These are phyloP conservation scores for Agaricus subrufescens DNA, from an alignment of 768 basidiomycete species.

Conservation along the genomic window DNA sequence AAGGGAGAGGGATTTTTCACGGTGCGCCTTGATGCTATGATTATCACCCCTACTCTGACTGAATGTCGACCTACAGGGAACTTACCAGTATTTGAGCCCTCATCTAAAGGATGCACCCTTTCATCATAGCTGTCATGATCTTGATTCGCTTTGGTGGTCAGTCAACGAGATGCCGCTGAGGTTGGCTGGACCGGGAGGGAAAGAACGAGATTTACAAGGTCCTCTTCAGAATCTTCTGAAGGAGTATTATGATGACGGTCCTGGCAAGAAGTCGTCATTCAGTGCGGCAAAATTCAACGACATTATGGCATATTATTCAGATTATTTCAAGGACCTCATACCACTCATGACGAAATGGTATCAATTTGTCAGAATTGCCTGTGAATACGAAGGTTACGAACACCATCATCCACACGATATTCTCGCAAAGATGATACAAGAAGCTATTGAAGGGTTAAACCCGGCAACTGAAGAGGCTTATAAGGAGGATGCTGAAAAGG, in stretches of 20 bases:
- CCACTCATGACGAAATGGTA: background rate
- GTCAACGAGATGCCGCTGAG: background rate
- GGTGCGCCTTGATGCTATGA: background rate
- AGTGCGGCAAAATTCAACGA: background rate
- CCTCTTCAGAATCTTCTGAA: background rate
- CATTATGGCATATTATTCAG: background rate
- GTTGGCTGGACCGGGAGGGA: background rate
- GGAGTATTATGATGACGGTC: background rate
- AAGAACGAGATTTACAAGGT: background rate
- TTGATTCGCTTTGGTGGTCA: background rate
- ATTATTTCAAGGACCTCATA: background rate
- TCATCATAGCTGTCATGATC: background rate
- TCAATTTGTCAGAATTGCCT: background rate
- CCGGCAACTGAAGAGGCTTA: background rate
- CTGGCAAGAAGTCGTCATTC: background rate
- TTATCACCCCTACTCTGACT: background rate
- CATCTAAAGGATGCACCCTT: background rate
- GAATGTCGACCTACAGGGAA: background rate
- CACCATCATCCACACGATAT: background rate
- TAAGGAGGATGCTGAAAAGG: background rate
- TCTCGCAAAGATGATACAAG: background rate
- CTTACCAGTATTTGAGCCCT: background rate
- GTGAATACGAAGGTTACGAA: background rate
- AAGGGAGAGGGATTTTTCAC: background rate
- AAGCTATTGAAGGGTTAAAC: background rate